Evolutionary conservation across 441 rosid species (phyloP), one percentile per base, ranked within the genome.

Genomic region (Lagerstroemia fauriei): DNA sequence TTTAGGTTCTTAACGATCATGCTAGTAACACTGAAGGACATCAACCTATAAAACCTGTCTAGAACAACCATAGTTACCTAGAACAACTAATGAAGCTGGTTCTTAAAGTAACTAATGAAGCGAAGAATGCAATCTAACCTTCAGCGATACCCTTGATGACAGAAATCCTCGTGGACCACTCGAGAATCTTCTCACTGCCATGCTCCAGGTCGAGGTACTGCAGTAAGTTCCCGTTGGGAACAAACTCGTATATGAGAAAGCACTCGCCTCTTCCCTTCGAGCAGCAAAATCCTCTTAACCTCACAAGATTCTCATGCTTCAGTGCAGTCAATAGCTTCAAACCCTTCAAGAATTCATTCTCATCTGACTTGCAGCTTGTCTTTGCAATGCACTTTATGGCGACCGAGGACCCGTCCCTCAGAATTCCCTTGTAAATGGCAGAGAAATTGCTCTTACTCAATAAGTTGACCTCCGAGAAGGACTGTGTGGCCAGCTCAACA

Each of bases 191-290:
- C 34, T 61, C 80, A 1, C 77, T 72, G 22, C 77, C 85, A 6
- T 32, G 81, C 77, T 78, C 68, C 3, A 8, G 31, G 4, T 82
- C 73, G 4, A 82, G 85, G 73, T 77, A 51, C 81, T 61, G 81
- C 85, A 77, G 56, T 46, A 82, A 72, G 32, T 82, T 82, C 61
- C 85, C 85, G 0, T 78, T 82, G 4, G 85, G 78, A n/a, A 82
- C 73, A 17, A 38, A 47, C 78, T 82, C 85, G 16, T 77, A 78
- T 41, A 82, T 78, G 59, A 82, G 81, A 59, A 78, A 82, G n/a
- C 78, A 82, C 72, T 82, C 85, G 12, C 85, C 81, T 48, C 85
- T 78, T 16, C 85, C 85, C 31, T 78, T 82, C 5, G 85, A 82
- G 74, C 85, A 82, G 38, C 85, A 72, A 78, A 82, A 82, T 24